A percentile compares a stretch with the other conserved stretches of the same genome.
Conservation (phyloP, 1,139 yeast genomes). For the Nadsonia starkeyi-henricii region DNA sequence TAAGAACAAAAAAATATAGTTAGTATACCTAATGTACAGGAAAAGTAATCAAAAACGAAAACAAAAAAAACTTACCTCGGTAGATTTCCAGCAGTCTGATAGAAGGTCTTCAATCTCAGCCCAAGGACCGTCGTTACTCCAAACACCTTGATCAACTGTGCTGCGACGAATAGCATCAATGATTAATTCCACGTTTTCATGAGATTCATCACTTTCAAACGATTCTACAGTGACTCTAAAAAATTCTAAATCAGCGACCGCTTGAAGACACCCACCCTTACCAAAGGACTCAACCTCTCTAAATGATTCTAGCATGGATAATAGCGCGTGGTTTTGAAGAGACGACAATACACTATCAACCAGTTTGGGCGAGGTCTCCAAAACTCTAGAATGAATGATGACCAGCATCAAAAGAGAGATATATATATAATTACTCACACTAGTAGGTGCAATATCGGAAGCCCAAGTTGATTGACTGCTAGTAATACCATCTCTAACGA, state of each 20-base stretch:
- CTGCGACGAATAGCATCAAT: slow-evolving; percentile 18
- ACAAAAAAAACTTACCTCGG: slow-evolving; percentile 4
- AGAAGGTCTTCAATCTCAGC: slow-evolving; percentile 15
- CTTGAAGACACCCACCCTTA: slow-evolving; percentile 26
- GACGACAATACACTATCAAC: slow-evolving; percentile 32
- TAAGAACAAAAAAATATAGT: too few relatives aligned
- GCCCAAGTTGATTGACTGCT: slow-evolving; percentile 33
- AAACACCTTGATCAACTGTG: slow-evolving; percentile 14
- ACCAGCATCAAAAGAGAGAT: slow-evolving; percentile 39
- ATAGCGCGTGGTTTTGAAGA: slow-evolving; percentile 33
- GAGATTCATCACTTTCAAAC: slow-evolving; percentile 21
- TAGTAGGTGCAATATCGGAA: slow-evolving; percentile 24
- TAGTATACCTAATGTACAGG: too few relatives aligned
- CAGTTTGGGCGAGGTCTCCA: slow-evolving; percentile 33
- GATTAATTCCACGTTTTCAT: slow-evolving; percentile 18
- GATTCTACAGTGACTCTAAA: slow-evolving; percentile 21
- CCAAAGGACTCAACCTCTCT: slow-evolving; percentile 28
- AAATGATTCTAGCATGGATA: slow-evolving; percentile 30
- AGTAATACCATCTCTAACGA: slow-evolving; percentile 33
- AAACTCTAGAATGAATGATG: slow-evolving; percentile 37
- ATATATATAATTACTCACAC: slow-evolving; percentile 31
- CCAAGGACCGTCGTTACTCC: slow-evolving; percentile 18
- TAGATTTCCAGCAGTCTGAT: slow-evolving; percentile 7
- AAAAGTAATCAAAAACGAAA: not conserved
- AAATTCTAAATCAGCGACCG: slow-evolving; percentile 28